Base-by-base conservation (phyloP, 2,329 filamentous ascomycete species). In the Aspergillus tamarii region DNA sequence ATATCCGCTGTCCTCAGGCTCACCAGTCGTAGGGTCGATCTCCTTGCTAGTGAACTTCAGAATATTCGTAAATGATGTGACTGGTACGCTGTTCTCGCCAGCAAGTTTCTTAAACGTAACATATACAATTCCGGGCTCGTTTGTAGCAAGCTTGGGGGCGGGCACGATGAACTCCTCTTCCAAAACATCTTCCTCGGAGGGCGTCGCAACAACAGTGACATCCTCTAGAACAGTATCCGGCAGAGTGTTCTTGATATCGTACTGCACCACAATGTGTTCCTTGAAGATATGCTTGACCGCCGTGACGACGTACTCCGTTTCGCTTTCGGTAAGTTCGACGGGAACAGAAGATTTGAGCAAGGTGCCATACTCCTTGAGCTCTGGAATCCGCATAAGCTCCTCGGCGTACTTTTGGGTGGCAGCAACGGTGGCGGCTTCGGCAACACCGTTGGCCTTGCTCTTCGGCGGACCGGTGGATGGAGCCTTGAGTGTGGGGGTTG, bases 11-110 rank as follows among this genome's bases (percentile, higher is more conserved):
- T 96, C 93, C 78, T 99, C 95, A 0, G 94, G 92, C 80, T 97
- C 93, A 69, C 89, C 88, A n/a, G 92, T 97, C 30, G 91, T 91
- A 7, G 95, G 95, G 73, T 99, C 95, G 69, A 99, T 95, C 81
- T 99, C 95, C 82, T 97, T 98, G 84, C 91, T 95, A 21, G 93
- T 97, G 78, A 99, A 99, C 81, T 95, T 97, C 76, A 99, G 90
- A 45, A 92, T 84, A 80, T 98, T 99, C 69, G 92, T 93, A 80
- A 99, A 96, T 48, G 88, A 91, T 59, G 90, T 89, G 26, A 91
- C 84, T 5, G 93, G 89, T 77, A 96, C 90, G n/a, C 90, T 87
- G 50, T 83, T 85, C 72, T 93, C 91, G 62, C 92, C 93, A 64
- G 85, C 87, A 32, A 88, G 81, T 78, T 96, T 95, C 81, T 91